These are phyloP conservation scores for Stagonosporopsis vannaccii DNA, from an alignment of 2,329 filamentous ascomycete genomes.

Conservation along the genomic window DNA sequence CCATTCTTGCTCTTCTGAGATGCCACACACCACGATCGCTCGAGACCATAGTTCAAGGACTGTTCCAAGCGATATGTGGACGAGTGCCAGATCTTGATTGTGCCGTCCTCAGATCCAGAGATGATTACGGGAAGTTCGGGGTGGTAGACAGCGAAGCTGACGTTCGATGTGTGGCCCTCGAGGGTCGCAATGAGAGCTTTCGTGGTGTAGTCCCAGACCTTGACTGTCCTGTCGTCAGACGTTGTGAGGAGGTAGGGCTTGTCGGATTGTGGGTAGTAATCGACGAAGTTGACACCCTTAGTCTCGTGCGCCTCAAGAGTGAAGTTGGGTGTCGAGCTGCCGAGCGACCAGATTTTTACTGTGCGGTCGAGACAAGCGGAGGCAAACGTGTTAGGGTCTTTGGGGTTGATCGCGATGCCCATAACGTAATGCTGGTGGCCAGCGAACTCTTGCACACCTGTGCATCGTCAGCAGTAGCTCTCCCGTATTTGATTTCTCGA, in stretches of 20 bases:
- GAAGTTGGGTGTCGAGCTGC: conserved; percentile 92
- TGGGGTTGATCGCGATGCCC: conserved; percentile 96
- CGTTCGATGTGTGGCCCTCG: conserved; percentile 96
- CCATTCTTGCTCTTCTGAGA: conserved; percentile 96
- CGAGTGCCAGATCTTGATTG: conserved; percentile 97
- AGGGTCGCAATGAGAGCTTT: conserved; percentile 96
- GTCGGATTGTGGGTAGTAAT: conserved; percentile 76
- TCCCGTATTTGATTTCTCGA: neutral
- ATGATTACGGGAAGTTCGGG: conserved; percentile 97
- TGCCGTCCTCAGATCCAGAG: conserved; percentile 96
- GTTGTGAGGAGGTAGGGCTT: conserved; percentile 92
- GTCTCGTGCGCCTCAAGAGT: conserved; percentile 96
- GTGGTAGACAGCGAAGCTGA: conserved; percentile 97
- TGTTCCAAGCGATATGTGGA: conserved; percentile 97
- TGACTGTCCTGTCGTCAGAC: conserved; percentile 94
- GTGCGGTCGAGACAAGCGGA: conserved; percentile 96
- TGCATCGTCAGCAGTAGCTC: conserved; percentile 27
- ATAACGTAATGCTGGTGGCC: conserved; percentile 97
- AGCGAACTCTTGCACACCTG: conserved; percentile 85
- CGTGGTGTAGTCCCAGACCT: conserved; percentile 99
- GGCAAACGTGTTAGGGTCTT: conserved; percentile 79
- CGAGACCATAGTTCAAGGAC: conserved; percentile 92
- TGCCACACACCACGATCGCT: conserved; percentile 96
- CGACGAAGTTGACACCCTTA: conserved; percentile 97
- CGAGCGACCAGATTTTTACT: conserved; percentile 97